Evolutionary conservation across 768 basidiomycete species (phyloP), one percentile per base, ranked within the genome.

Genomic region (Lactifluus piperatus): DNA sequence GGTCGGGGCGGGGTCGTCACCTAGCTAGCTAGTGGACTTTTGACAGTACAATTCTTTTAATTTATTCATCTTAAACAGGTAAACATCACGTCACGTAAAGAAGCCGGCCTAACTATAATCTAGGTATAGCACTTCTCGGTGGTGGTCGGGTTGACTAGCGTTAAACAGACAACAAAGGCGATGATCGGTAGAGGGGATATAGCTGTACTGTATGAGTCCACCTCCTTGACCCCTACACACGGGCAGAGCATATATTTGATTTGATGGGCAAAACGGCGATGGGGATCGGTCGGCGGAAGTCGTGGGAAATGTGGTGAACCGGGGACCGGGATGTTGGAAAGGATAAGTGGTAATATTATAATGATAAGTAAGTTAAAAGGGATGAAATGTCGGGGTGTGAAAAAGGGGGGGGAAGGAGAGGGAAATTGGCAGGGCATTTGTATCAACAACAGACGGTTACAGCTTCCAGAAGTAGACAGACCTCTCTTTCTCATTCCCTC

Each of bases 401-500:
- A 64, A 56, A 45, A 29, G 10, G 37, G 30, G 29, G 43, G 43
- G 43, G 62, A 56, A 45, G 26, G 10, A 30, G 30, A 24, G 43
- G 43, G 43, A 24, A 8, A 39, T 41, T 41, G 4, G 10, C 11
- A 11, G 14, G 14, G 14, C 4, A 18, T 39, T 48, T 48, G 46
- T 27, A 29, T 44, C 26, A 60, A 41, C 59, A 60, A 59, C 58
- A 20, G 58, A 56, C 52, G 30, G 49, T 50, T 54, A 52, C 51
- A 24, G 47, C 51, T 54, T 43, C 45, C 52, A 32, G 51, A 60
- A 46, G 47, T 27, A 54, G 47, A 56, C 54, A 58, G 51, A 45
- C 51, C 61, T 64, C 61, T 54, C 59, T 63, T 45, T 45, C 54
- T 64, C 51, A 20, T 57, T 41, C 47, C 34, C 36, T 30, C 53